These are phyloP conservation scores for Eimeria acervulina DNA, from an alignment of 169 alveolate genomes.

Conservation along the genomic window DNA sequence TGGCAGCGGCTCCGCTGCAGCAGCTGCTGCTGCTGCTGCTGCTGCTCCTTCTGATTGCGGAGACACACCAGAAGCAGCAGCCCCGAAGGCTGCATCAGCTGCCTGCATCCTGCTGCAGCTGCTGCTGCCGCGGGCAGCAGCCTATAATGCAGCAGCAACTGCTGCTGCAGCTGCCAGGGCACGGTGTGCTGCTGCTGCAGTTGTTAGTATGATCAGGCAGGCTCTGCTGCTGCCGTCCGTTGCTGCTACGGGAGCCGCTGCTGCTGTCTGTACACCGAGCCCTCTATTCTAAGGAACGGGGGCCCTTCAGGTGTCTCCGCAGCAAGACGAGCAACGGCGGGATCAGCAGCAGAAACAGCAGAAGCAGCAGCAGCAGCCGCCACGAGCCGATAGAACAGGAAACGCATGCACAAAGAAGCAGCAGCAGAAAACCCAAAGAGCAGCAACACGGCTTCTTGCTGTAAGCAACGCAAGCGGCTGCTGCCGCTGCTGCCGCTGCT, in stretches of 20 bases:
- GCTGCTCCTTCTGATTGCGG: neutral
- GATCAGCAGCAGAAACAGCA: neutral
- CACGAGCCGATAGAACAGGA: neutral
- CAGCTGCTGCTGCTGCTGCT: slow-evolving; percentile 11
- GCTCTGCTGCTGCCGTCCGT: neutral
- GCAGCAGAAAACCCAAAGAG: neutral
- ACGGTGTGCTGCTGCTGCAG: neutral
- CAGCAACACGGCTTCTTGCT: neutral
- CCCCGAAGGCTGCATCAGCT: neutral
- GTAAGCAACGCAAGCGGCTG: neutral
- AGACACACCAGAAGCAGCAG: slow-evolving; percentile 1
- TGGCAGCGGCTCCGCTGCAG: slow-evolving; percentile 29
- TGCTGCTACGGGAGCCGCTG: neutral
- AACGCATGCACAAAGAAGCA: neutral
- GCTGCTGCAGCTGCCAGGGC: neutral
- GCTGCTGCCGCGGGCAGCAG: neutral
- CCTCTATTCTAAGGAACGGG: neutral
- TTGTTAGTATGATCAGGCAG: neutral
- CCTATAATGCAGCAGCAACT: neutral
- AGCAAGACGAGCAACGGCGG: slow-evolving; percentile 2
- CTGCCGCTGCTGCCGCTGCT: neutral
- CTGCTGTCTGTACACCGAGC: neutral
- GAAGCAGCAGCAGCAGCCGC: neutral
- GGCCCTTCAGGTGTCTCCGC: neutral
- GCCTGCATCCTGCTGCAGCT: slow-evolving; percentile 25